These are phyloP conservation scores for Sphaerosporella brunnea DNA, from an alignment of 495 filamentous ascomycete species.

Conservation along the genomic window DNA sequence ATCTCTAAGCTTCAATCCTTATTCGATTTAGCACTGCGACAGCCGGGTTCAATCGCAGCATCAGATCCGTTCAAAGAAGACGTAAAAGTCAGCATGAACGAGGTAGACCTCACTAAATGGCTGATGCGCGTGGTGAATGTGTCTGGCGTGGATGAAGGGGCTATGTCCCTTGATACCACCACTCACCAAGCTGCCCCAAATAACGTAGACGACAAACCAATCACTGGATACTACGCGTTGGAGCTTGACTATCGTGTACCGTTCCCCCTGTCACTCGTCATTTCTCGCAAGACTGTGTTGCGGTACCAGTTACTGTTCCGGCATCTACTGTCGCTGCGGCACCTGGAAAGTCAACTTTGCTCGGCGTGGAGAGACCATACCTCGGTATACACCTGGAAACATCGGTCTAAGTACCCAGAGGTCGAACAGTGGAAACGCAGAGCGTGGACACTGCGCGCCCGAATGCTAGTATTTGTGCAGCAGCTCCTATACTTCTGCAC, in stretches of 20 bases:
- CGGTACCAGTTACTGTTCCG: slow-evolving; percentile 93
- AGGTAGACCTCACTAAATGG: slow-evolving; percentile 76
- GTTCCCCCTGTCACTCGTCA: slow-evolving; percentile 91
- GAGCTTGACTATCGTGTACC: slow-evolving; percentile 88
- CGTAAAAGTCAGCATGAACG: slow-evolving; percentile 92
- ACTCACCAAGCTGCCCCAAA: slow-evolving; percentile 21
- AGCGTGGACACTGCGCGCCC: slow-evolving; percentile 74
- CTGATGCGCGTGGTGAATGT: slow-evolving; percentile 92
- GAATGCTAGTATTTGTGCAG: slow-evolving; percentile 95
- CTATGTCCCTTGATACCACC: slow-evolving; percentile 27
- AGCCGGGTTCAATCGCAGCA: slow-evolving; percentile 84
- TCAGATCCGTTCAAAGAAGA: slow-evolving; percentile 96
- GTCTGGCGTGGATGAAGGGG: slow-evolving; percentile 73
- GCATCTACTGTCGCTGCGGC: slow-evolving; percentile 70
- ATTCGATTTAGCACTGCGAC: slow-evolving; percentile 81
- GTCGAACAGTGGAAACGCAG: slow-evolving; percentile 86
- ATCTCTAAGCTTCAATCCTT: slow-evolving; percentile 82
- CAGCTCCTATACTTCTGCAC: slow-evolving; percentile 94
- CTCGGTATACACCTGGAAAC: slow-evolving; percentile 64
- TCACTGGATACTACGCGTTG: slow-evolving; percentile 73
- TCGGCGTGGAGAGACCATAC: slow-evolving; percentile 81
- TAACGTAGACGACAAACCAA: slow-evolving; percentile 62
- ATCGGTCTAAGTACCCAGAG: slow-evolving; percentile 51
- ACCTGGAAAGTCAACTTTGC: slow-evolving; percentile 69
- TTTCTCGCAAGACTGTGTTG: slow-evolving; percentile 86